phyloP scores from a whole-genome alignment of 2,329 filamentous ascomycete genomes.

The Bertia moriformis region DNA sequence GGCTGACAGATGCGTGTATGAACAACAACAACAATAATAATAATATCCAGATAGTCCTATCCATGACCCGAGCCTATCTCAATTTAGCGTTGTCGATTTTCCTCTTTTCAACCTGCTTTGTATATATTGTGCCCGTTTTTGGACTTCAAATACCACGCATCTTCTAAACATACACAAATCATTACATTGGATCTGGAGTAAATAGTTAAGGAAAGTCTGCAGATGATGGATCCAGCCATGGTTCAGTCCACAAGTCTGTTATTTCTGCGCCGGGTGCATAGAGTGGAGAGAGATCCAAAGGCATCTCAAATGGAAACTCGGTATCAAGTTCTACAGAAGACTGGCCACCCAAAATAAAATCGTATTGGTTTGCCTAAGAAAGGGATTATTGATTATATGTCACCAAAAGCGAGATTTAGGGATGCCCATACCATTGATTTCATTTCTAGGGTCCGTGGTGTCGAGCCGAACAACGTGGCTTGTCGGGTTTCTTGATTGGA shows the following conservation, averaged over 20 bases:
- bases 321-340: conserved; percentile 6
- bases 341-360: conserved; percentile 6
- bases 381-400: too few species aligned
- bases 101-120: too few species aligned
- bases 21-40: too few species aligned
- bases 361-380: conserved; percentile 6
- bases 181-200: too few species aligned
- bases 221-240: conserved; percentile 1
- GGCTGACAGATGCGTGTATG: too few species aligned
- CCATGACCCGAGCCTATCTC: too few species aligned
- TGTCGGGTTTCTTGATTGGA: neutral
- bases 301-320: conserved; percentile 7
- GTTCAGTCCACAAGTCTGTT: conserved; percentile 5
- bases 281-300: conserved; percentile 6
- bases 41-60: too few species aligned
- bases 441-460: conserved; percentile 2
- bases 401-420: too few species aligned
- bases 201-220: neutral
- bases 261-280: conserved; percentile 5
- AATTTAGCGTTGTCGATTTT: too few species aligned
- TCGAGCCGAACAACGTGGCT: neutral
- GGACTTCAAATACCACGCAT: too few species aligned
- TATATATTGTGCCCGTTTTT: too few species aligned
- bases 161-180: too few species aligned
- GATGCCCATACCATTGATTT: neutral